Percentiles rank a stretch among this genome's conserved stretches.
phyloP scores from a whole-genome alignment of 306 rosid species.

The Ammopiptanthus mongolicus region DNA sequence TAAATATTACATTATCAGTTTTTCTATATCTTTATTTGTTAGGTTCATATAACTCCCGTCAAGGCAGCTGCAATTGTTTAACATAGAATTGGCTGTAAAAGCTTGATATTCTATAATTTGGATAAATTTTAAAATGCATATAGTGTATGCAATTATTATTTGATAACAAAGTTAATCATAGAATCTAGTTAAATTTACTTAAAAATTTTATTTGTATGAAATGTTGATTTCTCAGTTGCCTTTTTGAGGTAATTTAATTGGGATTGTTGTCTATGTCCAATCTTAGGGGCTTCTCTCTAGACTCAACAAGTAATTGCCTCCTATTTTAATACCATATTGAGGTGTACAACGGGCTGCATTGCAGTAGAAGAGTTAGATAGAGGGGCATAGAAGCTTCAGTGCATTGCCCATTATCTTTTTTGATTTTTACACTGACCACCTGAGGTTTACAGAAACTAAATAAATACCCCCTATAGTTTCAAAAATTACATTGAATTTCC shows the following conservation, averaged over 20 bases:
- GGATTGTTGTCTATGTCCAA: background rate
- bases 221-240: background rate
- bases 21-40: background rate
- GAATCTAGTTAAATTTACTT: background rate
- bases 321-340: too few species aligned
- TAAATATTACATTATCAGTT: conserved; percentile 4
- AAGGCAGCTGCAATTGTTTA: background rate
- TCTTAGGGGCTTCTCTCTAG: background rate
- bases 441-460: background rate
- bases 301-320: background rate
- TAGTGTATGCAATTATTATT: background rate
- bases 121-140: background rate
- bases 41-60: background rate
- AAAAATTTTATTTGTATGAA: background rate
- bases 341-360: too few species aligned
- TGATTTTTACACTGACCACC: background rate
- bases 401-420: background rate
- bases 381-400: background rate
- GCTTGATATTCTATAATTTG: background rate
- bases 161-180: background rate
- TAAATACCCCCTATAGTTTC: background rate
- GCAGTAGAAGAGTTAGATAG: too few species aligned
- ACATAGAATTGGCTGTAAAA: conserved; percentile 15
- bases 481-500: background rate
- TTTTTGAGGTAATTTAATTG: background rate